These are phyloP conservation scores for Cicer chorassanicum DNA, from an alignment of 306 rosid species.

Conservation along the genomic window DNA sequence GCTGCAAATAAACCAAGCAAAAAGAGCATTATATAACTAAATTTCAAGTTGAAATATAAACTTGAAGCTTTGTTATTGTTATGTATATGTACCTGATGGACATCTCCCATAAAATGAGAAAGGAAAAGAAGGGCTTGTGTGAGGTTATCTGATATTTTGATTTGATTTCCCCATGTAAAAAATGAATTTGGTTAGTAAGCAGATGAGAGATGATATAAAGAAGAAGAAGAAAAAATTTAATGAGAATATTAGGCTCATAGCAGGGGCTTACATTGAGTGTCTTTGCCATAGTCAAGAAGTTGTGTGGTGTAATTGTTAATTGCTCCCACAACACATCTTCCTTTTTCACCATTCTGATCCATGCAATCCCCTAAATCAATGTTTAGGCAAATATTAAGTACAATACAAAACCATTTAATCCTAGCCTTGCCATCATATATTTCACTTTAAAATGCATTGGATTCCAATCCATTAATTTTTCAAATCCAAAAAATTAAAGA, in stretches of 20 bases:
- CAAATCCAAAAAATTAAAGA: neutral
- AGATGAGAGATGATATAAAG: neutral
- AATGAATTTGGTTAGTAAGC: constrained; percentile 35
- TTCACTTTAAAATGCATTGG: neutral
- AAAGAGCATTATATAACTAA: constrained; percentile 13
- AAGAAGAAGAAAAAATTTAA: neutral
- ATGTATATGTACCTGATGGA: constrained; percentile 66
- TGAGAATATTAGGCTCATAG: neutral
- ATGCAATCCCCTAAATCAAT: constrained; percentile 76
- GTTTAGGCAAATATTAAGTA: constrained; percentile 17
- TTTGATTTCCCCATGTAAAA: neutral
- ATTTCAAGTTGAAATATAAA: neutral
- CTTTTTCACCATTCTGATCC: constrained; percentile 60
- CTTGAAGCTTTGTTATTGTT: neutral
- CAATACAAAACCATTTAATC: neutral
- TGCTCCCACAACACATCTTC: constrained; percentile 79
- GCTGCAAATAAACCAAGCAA: constrained; percentile 57
- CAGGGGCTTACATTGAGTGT: constrained; percentile 52
- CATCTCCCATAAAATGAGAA: constrained; percentile 88
- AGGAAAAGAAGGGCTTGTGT: constrained; percentile 88
- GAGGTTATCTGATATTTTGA: constrained; percentile 68
- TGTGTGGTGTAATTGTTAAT: constrained; percentile 76
- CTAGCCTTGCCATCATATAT: neutral
- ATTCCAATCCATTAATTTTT: neutral
- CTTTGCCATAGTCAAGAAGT: constrained; percentile 52